phyloP scores from a whole-genome alignment of 2,329 filamentous ascomycete genomes.

The Diaporthe amygdali region DNA sequence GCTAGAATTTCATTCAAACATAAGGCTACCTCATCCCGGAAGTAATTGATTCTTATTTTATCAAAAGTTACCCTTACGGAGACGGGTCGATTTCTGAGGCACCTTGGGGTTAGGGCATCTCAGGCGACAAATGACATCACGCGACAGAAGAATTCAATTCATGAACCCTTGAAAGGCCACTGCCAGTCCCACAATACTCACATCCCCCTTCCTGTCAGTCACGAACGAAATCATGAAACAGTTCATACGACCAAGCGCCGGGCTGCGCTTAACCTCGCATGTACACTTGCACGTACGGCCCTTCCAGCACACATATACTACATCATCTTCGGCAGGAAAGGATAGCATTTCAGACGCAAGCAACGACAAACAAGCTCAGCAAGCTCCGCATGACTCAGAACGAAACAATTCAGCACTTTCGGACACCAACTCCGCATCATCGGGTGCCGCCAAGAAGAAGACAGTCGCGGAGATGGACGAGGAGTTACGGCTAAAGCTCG shows the following conservation, averaged over 20 bases:
- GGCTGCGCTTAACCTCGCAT: background rate
- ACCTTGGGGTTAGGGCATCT: too few species aligned
- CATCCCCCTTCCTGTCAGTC: background rate
- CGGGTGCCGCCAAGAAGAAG: constrained; percentile 43
- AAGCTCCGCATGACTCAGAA: background rate
- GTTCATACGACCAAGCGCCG: background rate
- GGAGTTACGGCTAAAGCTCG: constrained; percentile 69
- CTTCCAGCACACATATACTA: background rate
- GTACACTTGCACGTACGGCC: background rate
- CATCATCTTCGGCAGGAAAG: background rate
- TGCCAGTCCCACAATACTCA: background rate
- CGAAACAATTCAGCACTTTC: background rate
- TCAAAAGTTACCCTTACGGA: too few species aligned
- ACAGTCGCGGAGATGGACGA: constrained; percentile 68
- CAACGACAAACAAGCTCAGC: background rate
- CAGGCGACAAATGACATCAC: background rate
- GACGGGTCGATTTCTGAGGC: too few species aligned
- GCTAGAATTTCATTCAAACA: too few species aligned
- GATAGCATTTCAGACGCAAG: background rate
- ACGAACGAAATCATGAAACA: background rate
- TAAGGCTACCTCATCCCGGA: too few species aligned
- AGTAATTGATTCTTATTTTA: too few species aligned
- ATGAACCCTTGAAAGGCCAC: background rate
- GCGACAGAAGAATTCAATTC: background rate
- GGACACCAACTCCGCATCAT: background rate